Evolutionary conservation across 257 asterid genomes (phyloP).

Genomic region (Mitragyna speciosa): DNA sequence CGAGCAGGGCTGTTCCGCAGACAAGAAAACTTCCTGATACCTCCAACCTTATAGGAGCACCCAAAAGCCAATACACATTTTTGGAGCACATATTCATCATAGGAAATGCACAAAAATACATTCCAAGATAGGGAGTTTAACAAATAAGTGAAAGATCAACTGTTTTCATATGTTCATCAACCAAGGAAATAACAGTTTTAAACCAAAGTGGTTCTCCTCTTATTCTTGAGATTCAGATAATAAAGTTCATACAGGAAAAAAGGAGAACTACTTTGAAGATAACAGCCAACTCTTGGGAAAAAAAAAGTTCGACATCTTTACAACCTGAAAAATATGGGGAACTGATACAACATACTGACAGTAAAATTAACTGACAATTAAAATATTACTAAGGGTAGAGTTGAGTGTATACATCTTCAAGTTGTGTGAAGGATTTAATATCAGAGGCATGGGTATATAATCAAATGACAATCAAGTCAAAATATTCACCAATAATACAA

Average conservation of each 20-base stretch:
- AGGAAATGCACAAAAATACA: neutral
- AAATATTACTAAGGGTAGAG: neutral
- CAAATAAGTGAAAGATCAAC: neutral
- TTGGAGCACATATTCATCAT: neutral
- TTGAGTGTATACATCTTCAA: neutral
- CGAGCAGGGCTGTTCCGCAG: neutral
- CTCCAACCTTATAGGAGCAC: neutral
- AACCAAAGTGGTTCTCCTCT: neutral
- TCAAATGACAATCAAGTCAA: constrained; percentile 11
- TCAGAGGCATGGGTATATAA: neutral
- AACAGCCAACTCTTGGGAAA: neutral
- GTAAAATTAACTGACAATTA: neutral
- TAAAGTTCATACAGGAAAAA: neutral
- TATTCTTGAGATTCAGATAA: no score
- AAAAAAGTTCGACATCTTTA: neutral
- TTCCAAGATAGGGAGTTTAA: neutral
- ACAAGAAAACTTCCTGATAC: neutral
- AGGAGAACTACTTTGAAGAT: neutral
- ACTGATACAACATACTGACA: neutral
- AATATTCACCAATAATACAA: constrained; percentile 45
- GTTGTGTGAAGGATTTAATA: neutral
- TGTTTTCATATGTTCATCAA: neutral
- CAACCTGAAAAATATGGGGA: neutral
- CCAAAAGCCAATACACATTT: neutral
- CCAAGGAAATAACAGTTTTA: neutral